These are phyloP conservation scores for Wickerhamiella kurtzmanii DNA, from an alignment of 805 yeast species.

Conservation along the genomic window DNA sequence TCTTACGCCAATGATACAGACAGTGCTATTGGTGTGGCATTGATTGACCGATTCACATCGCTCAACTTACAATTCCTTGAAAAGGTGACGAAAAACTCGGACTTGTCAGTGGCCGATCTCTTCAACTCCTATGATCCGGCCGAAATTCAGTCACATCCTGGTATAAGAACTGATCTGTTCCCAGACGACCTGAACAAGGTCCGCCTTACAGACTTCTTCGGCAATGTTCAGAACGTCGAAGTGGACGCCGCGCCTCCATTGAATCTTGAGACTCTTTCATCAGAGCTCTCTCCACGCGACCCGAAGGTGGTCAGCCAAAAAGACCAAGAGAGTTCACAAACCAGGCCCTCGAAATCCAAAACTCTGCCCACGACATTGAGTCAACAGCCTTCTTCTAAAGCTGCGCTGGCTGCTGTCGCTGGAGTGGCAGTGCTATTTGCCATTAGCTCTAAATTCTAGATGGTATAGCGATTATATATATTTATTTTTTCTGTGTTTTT, in stretches of 20 bases:
- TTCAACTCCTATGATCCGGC: constrained; percentile 75
- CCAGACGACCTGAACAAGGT: constrained; percentile 54
- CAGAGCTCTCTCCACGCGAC: too few relatives aligned
- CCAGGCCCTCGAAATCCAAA: too few relatives aligned
- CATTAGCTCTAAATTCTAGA: not conserved
- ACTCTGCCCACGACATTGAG: too few relatives aligned
- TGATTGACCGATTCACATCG: constrained; percentile 91
- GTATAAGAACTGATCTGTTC: constrained; percentile 75
- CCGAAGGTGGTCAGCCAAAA: too few relatives aligned
- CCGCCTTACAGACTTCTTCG: constrained; percentile 82
- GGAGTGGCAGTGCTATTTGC: not conserved
- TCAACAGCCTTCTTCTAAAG: not conserved
- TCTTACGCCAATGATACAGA: constrained; percentile 95
- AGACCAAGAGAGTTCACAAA: too few relatives aligned
- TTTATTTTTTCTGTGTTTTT: too few relatives aligned
- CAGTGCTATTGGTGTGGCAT: constrained; percentile 92
- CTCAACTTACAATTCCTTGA: constrained; percentile 82
- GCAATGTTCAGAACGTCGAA: constrained; percentile 71
- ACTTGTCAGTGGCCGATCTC: constrained; percentile 64
- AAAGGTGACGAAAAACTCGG: constrained; percentile 59
- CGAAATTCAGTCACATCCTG: constrained; percentile 82
- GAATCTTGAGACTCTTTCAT: constrained; percentile 1
- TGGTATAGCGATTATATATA: not conserved
- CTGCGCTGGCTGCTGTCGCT: not conserved
- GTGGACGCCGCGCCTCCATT: constrained; percentile 39